These are phyloP conservation scores for Paraconiothyrium sp. DNA, from an alignment of 2,329 filamentous ascomycete species.

Conservation along the genomic window DNA sequence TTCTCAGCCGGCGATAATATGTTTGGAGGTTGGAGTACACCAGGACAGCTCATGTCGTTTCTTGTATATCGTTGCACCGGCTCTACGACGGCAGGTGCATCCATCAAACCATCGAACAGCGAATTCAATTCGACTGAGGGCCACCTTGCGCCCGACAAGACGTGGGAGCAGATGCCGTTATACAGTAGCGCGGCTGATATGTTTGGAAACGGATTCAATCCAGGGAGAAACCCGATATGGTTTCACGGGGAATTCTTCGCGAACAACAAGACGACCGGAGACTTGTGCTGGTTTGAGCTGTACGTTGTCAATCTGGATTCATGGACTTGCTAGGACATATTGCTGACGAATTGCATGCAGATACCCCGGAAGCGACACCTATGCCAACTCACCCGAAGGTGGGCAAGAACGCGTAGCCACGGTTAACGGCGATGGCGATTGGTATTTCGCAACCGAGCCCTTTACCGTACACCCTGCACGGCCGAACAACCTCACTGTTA, in stretches of 20 bases:
- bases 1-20: slow-evolving; percentile 9
- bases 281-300: slow-evolving; percentile 12
- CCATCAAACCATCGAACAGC: slow-evolving; percentile 7
- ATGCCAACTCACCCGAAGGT: neutral
- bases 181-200: neutral
- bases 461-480: slow-evolving; percentile 5
- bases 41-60: slow-evolving; percentile 2
- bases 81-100: neutral
- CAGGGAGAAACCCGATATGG: slow-evolving; percentile 6
- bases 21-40: slow-evolving; percentile 10
- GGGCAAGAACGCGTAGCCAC: neutral
- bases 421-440: slow-evolving; percentile 3
- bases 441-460: slow-evolving; percentile 8
- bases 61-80: slow-evolving; percentile 11
- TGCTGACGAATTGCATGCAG: neutral
- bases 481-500: slow-evolving; percentile 10
- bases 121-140: slow-evolving; percentile 7
- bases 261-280: slow-evolving; percentile 8
- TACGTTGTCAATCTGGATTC: neutral
- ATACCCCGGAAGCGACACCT: slow-evolving; percentile 2
- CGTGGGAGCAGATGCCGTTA: slow-evolving; percentile 11
- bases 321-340: neutral
- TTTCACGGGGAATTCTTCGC: slow-evolving; percentile 5
- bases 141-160: slow-evolving; percentile 7
- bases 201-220: slow-evolving; percentile 1